Conservation (phyloP, 192 early-diverging fungal genomes). For the Mycoemilia scoparia region DNA sequence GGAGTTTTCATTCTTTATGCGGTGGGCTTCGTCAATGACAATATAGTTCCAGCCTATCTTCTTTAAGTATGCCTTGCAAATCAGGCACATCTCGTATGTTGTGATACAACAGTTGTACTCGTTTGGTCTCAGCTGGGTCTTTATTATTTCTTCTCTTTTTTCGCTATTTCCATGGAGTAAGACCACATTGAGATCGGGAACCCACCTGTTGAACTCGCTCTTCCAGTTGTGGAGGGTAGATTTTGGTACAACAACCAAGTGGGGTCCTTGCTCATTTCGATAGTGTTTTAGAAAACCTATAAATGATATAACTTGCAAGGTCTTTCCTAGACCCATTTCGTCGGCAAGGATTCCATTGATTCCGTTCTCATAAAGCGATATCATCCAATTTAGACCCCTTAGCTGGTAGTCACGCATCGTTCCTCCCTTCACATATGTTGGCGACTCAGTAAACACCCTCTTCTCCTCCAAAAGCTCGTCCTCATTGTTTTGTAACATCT, state of each 20-base stretch:
- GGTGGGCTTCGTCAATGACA: conserved; percentile 66
- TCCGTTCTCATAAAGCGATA: conserved; percentile 88
- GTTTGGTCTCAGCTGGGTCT: conserved; percentile 30
- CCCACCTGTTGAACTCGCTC: conserved; percentile 80
- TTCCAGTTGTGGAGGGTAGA: conserved; percentile 95
- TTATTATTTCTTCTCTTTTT: conserved; percentile 42
- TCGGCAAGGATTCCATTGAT: conserved; percentile 98
- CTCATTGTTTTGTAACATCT: conserved; percentile 66
- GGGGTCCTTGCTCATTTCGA: conserved; percentile 58
- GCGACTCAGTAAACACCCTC: conserved; percentile 76
- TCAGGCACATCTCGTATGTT: conserved; percentile 88
- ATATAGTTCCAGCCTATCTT: conserved; percentile 64
- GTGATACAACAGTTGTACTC: conserved; percentile 89
- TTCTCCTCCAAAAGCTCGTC: conserved; percentile 29
- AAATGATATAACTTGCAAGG: conserved; percentile 90
- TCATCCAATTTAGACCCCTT: conserved; percentile 95
- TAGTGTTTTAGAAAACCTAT: conserved; percentile 84
- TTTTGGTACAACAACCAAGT: conserved; percentile 92
- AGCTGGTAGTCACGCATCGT: conserved; percentile 90
- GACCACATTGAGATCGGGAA: conserved; percentile 71
- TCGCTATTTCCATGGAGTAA: conserved; percentile 83
- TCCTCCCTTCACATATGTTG: conserved; percentile 76
- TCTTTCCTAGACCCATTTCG: conserved; percentile 97
- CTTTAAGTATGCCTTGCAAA: conserved; percentile 68
- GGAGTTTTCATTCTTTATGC: conserved; percentile 87